Evolutionary conservation across 208 protist species (phyloP).

Genomic region (Acanthamoeba culbertsoni): DNA sequence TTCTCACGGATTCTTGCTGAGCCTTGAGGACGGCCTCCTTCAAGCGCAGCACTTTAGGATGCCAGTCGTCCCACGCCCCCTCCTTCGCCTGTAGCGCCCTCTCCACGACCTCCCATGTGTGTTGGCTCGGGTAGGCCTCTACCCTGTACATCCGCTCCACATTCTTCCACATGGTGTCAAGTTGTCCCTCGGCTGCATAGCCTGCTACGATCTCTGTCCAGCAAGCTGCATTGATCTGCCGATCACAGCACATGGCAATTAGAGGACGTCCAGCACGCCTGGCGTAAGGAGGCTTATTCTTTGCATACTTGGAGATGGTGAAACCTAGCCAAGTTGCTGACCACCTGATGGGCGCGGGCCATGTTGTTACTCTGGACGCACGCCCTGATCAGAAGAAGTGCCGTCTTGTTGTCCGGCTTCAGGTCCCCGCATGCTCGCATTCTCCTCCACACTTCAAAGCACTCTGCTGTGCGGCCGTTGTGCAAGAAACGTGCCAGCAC

Average conservation of each 20-base stretch:
- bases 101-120: slow-evolving; percentile 6
- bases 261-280: neutral
- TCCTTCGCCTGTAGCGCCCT: neutral
- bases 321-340: neutral
- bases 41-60: neutral
- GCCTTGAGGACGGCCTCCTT: neutral
- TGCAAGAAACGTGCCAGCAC: neutral
- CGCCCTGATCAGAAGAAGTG: neutral
- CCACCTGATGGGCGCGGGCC: neutral
- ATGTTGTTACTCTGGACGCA: neutral
- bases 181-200: neutral
- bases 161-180: neutral
- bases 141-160: neutral
- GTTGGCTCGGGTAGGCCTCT: neutral
- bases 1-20: too few relatives aligned
- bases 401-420: neutral
- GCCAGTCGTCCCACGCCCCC: neutral
- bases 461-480: neutral
- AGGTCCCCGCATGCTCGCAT: neutral
- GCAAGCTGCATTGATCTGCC: neutral
- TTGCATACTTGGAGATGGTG: neutral
- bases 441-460: neutral
- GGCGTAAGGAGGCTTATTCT: neutral
- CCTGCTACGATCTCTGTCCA: neutral
- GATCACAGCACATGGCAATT: neutral